Conservation (phyloP, 352 stramenopile genomes). For the Pelagophyceae sp. region DNA sequence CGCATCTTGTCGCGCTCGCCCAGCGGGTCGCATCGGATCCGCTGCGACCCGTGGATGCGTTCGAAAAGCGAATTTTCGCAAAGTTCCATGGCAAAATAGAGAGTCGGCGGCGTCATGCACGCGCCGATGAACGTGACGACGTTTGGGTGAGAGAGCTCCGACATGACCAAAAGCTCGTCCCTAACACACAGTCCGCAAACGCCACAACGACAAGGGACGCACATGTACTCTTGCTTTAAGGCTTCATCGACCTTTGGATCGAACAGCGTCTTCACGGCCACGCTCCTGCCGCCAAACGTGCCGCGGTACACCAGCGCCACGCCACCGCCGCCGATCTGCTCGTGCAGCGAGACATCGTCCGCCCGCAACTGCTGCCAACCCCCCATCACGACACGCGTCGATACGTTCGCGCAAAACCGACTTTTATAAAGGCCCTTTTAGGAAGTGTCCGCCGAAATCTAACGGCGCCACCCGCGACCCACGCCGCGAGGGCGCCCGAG, state of each 20-base stretch:
- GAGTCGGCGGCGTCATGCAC: slow-evolving; percentile 44
- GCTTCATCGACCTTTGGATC: slow-evolving; percentile 45
- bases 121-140: slow-evolving; percentile 54
- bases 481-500: too few species aligned
- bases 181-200: too few species aligned
- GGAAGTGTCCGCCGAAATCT: too few species aligned
- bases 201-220: too few species aligned
- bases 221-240: slow-evolving; percentile 79
- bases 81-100: slow-evolving; percentile 63
- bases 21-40: slow-evolving; percentile 27
- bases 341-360: slow-evolving; percentile 50
- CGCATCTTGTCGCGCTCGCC: slow-evolving; percentile 10
- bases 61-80: slow-evolving; percentile 53
- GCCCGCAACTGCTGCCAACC: not conserved
- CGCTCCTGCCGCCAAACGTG: slow-evolving; percentile 53
- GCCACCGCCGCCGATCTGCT: slow-evolving; percentile 72
- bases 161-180: slow-evolving; percentile 82
- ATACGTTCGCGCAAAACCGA: too few species aligned
- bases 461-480: too few species aligned
- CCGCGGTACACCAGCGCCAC: slow-evolving; percentile 74
- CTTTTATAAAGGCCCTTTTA: too few species aligned
- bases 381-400: too few species aligned
- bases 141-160: slow-evolving; percentile 52
- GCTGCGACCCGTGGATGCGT: slow-evolving; percentile 40
- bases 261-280: slow-evolving; percentile 77